Conservation (phyloP, 371 early-diverging fungal species). For the Zychaea mexicana region DNA sequence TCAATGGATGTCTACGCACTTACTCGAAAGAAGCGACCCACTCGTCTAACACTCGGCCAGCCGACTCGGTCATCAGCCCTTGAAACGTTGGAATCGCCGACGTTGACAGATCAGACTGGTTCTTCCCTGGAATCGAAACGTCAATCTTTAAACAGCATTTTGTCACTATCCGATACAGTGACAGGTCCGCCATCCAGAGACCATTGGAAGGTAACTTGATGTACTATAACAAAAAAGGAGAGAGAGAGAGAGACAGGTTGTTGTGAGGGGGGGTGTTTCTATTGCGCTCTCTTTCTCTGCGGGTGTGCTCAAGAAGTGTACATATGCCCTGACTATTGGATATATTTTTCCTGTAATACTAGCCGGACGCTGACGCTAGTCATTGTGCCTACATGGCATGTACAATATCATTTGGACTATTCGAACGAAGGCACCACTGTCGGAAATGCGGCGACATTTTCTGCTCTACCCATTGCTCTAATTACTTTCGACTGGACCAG, state of each 20-base stretch:
- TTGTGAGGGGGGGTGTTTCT: background rate
- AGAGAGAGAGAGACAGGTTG: background rate
- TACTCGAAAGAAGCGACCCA: slow-evolving; percentile 61
- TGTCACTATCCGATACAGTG: slow-evolving; percentile 24
- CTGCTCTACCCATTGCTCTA: slow-evolving; percentile 50
- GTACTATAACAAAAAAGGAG: background rate
- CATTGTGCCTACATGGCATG: slow-evolving; percentile 36
- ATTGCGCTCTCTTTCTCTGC: too few species aligned
- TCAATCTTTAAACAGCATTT: slow-evolving; percentile 10
- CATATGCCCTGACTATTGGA: too few species aligned
- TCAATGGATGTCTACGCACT: slow-evolving; percentile 63
- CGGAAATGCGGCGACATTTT: slow-evolving; percentile 54
- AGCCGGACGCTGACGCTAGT: slow-evolving; percentile 43
- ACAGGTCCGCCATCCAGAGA: slow-evolving; percentile 44
- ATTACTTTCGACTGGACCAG: slow-evolving; percentile 49
- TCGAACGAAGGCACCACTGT: slow-evolving; percentile 56
- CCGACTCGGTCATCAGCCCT: slow-evolving; percentile 18
- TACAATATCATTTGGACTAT: slow-evolving; percentile 37
- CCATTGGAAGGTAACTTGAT: slow-evolving; percentile 49
- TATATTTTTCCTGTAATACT: too few species aligned
- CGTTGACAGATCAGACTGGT: slow-evolving; percentile 16
- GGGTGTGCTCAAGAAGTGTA: too few species aligned
- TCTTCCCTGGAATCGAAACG: slow-evolving; percentile 17
- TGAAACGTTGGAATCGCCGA: slow-evolving; percentile 19
- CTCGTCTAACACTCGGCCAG: slow-evolving; percentile 55